phyloP scores from a whole-genome alignment of 148 eudicot species.

The Chenopodium album region DNA sequence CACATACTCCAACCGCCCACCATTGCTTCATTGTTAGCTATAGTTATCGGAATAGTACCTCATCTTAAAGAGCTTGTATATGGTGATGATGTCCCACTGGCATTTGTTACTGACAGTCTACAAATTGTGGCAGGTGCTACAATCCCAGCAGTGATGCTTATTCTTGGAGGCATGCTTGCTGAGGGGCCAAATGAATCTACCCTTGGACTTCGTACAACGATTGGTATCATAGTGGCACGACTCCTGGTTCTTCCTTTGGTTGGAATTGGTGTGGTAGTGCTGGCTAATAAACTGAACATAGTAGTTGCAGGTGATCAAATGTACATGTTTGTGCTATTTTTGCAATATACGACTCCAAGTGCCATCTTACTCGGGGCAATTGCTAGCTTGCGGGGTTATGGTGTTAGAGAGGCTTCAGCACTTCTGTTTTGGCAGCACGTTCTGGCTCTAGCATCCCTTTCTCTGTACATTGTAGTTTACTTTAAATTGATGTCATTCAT shows the following conservation, averaged over 20 bases:
- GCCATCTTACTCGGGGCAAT: conserved; percentile 74
- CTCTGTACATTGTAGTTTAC: conserved; percentile 53
- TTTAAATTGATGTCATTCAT: conserved; percentile 41
- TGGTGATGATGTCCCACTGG: conserved; percentile 53
- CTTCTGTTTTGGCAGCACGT: conserved; percentile 74
- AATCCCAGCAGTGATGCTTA: conserved; percentile 74
- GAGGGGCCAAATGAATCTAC: conserved; percentile 61
- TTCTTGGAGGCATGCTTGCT: conserved; percentile 69
- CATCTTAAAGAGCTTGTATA: conserved; percentile 45
- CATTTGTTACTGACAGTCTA: conserved; percentile 57
- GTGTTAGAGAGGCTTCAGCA: conserved; percentile 62
- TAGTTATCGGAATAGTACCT: conserved; percentile 56
- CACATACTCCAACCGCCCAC: conserved; percentile 74
- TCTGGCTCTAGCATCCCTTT: conserved; percentile 54
- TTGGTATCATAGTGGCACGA: conserved; percentile 56
- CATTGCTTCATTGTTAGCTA: conserved; percentile 57
- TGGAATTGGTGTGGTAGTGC: conserved; percentile 48
- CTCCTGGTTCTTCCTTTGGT: conserved; percentile 56
- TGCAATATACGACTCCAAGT: conserved; percentile 70
- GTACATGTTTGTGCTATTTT: conserved; percentile 55
- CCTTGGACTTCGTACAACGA: conserved; percentile 51
- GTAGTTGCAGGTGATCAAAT: conserved; percentile 50
- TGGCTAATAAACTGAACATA: conserved; percentile 52
- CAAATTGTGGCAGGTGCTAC: conserved; percentile 62
- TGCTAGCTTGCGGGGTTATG: conserved; percentile 67